These are phyloP conservation scores for Phoenix dactylifera DNA, from an alignment of 176 grass and related monocot genomes.

Conservation along the genomic window DNA sequence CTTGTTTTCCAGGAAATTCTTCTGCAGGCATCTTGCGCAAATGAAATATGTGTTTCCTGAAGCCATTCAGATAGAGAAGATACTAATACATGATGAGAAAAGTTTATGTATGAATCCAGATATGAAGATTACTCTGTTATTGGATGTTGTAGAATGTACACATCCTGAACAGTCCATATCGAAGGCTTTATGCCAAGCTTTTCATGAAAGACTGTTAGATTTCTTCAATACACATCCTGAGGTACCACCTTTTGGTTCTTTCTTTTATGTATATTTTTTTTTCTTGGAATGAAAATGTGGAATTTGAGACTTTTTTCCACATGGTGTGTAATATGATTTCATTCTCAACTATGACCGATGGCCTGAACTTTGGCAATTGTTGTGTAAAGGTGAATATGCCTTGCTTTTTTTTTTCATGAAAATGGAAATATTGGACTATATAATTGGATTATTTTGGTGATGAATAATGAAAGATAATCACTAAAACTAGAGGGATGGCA, in stretches of 20 bases:
- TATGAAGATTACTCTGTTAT: slow-evolving; percentile 72
- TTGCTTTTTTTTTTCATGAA: no score
- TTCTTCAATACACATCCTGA: slow-evolving; percentile 52
- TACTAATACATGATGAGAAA: slow-evolving; percentile 68
- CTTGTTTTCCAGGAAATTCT: slow-evolving; percentile 51
- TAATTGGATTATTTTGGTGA: no score
- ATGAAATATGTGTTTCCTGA: slow-evolving; percentile 88
- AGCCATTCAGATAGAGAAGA: slow-evolving; percentile 69
- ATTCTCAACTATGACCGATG: no score
- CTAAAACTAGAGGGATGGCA: no score
- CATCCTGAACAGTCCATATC: slow-evolving; percentile 42
- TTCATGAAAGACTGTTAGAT: slow-evolving; percentile 60
- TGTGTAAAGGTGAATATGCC: no score
- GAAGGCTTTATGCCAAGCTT: slow-evolving; percentile 52
- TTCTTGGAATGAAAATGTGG: neutral
- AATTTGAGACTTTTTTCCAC: no score
- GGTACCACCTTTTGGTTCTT: slow-evolving; percentile 28
- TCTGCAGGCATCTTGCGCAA: slow-evolving; percentile 59
- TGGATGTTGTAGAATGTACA: slow-evolving; percentile 34
- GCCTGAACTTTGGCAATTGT: no score
- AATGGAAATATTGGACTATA: no score
- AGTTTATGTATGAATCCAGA: slow-evolving; percentile 75
- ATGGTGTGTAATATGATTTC: no score
- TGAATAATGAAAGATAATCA: no score
- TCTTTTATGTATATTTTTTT: neutral